phyloP scores from a whole-genome alignment of 441 rosid species.

The Pelargonium cotyledonis region DNA sequence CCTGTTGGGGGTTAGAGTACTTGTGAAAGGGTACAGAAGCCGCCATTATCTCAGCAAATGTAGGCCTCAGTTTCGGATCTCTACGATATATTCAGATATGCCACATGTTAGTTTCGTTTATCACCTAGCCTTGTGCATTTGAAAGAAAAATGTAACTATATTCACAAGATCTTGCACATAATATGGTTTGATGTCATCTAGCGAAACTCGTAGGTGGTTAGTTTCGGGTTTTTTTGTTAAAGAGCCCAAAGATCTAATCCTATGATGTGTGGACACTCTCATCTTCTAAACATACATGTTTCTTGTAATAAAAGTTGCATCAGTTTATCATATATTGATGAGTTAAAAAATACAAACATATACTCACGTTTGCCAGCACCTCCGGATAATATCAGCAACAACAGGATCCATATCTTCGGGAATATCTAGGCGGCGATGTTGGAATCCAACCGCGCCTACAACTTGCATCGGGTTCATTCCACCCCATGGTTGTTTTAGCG shows the following conservation, averaged over 20 bases:
- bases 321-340: too few relatives aligned
- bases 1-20: too few relatives aligned
- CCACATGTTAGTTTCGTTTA: conserved; percentile 15
- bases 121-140: background rate
- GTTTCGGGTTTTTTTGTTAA: too few relatives aligned
- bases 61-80: conserved; percentile 54
- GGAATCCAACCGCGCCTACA: conserved; percentile 97
- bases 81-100: conserved; percentile 28
- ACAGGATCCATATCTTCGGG: conserved; percentile 70
- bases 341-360: conserved; percentile 3
- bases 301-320: too few relatives aligned
- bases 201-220: too few relatives aligned
- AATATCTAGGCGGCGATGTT: conserved; percentile 89
- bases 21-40: too few relatives aligned
- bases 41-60: conserved; percentile 7
- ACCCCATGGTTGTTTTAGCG: conserved; percentile 88
- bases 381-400: conserved; percentile 62
- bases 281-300: too few relatives aligned
- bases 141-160: too few relatives aligned
- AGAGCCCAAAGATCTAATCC: too few relatives aligned
- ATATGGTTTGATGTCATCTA: too few relatives aligned
- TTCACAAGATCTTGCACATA: too few relatives aligned
- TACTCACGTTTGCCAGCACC: conserved; percentile 98
- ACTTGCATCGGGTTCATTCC: conserved; percentile 99
- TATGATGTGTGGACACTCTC: too few relatives aligned